phyloP scores from a whole-genome alignment of 2,329 filamentous ascomycete species.

The Fulvia fulva region DNA sequence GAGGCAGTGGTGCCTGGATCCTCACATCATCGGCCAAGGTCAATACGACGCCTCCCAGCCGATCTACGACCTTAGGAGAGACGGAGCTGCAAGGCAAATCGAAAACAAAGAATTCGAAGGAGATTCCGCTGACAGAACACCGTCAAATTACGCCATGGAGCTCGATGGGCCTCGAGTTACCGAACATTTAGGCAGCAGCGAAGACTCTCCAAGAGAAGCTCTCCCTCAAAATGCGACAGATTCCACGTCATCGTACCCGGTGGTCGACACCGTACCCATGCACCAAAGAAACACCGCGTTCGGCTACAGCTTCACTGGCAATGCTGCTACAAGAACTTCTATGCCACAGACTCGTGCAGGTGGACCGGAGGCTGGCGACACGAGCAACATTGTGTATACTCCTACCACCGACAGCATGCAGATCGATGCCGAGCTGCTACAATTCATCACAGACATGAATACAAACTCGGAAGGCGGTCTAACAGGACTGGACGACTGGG shows the following conservation, averaged over 20 bases:
- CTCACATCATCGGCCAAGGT: slow-evolving; percentile 14
- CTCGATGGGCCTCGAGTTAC: slow-evolving; percentile 6
- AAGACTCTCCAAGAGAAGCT: slow-evolving; percentile 9
- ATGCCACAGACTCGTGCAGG: neutral
- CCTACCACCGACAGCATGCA: slow-evolving; percentile 14
- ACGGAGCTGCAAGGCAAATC: neutral
- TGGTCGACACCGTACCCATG: neutral
- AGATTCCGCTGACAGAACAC: neutral
- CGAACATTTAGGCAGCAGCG: slow-evolving; percentile 15
- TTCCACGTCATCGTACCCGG: neutral
- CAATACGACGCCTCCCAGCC: slow-evolving; percentile 6
- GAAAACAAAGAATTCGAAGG: neutral
- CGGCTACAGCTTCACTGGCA: neutral
- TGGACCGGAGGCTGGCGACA: neutral
- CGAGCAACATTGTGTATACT: neutral
- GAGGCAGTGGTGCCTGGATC: slow-evolving; percentile 30
- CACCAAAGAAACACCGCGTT: neutral
- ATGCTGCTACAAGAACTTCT: neutral
- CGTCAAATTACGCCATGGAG: slow-evolving; percentile 1
- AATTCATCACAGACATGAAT: slow-evolving; percentile 21
- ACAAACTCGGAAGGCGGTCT: slow-evolving; percentile 21
- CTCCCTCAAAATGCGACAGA: neutral
- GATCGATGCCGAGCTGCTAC: slow-evolving; percentile 20
- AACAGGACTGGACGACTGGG: slow-evolving; percentile 27
- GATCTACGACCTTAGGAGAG: neutral